Base-by-base conservation (phyloP, 1,139 yeast genomes). In the Nakaseomyces bracarensis region DNA sequence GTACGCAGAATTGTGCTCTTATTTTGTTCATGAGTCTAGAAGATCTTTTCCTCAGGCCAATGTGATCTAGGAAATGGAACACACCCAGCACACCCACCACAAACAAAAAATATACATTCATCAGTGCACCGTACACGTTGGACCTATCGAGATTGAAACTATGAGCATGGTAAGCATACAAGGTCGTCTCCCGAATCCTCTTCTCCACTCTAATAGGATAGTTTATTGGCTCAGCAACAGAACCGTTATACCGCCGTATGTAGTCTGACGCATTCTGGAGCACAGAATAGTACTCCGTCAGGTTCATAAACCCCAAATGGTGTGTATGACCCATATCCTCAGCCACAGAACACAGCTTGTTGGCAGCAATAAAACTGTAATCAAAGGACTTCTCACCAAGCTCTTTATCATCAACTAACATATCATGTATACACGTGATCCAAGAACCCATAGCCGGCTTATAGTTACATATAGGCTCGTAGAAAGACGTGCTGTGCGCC, bases 91-190 rank as follows among this genome's bases (percentile, higher is more conserved):
- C 2, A 2, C 43, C 18, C 22, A 49, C 40, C 2, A 48, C 36
- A 2, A 36, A n/a, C 9, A 46, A 26, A 30, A 53, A 48, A 41
- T 50, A 54, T 9, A 41, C 27, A 15, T 41, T 45, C 8, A 51
- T 40, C 8, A 39, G 15, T 8, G 36, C 26, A 4, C 52, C 54
- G 29, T 42, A 52, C 4, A 22, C 21, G 35, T 46, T 41, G 25
- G 53, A 46, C 4, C 39, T 34, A 36, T 54, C 59, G 9, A 49
- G 34, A 45, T 53, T 54, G 14, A 41, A 33, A 14, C 47, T 36
- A 37, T 46, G 49, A 3, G 38, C 42, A 36, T 52, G 54, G 36
- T 45, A 53, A 5, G 54, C 52, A 25, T 44, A 19, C 8, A 40
- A 49, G 2, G 44, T 16, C 23, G 38, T 30, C 3, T 14, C 29